These are phyloP conservation scores for Neurospora tetrasperma DNA, from an alignment of 495 filamentous ascomycete genomes.

Conservation along the genomic window DNA sequence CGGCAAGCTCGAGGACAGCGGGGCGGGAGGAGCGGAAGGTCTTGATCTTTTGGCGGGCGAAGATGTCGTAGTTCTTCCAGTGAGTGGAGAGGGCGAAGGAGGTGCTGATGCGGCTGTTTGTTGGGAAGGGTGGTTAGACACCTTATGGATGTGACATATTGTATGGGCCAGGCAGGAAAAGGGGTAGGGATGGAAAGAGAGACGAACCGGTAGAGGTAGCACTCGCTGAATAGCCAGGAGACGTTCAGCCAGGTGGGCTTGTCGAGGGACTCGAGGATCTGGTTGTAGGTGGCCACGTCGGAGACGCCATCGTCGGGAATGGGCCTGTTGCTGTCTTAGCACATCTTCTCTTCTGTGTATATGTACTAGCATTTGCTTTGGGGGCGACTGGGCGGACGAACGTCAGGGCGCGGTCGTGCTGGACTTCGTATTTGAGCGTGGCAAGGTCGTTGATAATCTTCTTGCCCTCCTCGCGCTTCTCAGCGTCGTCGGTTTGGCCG, in stretches of 20 bases:
- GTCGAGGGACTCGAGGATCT: constrained; percentile 67
- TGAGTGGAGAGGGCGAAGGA: constrained; percentile 66
- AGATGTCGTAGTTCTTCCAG: constrained; percentile 92
- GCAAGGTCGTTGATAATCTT: constrained; percentile 69
- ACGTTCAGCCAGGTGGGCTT: constrained; percentile 70
- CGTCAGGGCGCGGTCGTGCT: constrained; percentile 78
- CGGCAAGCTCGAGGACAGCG: constrained; percentile 86
- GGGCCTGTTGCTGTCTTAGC: constrained; percentile 42
- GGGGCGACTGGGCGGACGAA: constrained; percentile 31
- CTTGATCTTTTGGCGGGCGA: constrained; percentile 79
- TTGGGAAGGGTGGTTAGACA: neutral
- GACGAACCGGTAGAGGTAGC: constrained; percentile 76
- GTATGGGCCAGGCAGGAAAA: neutral
- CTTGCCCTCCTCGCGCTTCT: constrained; percentile 72
- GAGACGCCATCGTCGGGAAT: constrained; percentile 68
- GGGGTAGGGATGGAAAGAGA: neutral
- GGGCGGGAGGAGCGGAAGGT: constrained; percentile 90
- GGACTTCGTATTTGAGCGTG: constrained; percentile 87
- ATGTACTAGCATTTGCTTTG: neutral
- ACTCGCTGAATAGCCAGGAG: constrained; percentile 85
- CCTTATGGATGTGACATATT: neutral
- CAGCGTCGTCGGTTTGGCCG: constrained; percentile 45
- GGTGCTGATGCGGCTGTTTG: constrained; percentile 60
- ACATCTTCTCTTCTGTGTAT: neutral
- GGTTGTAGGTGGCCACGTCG: constrained; percentile 77